Base-by-base conservation (phyloP, 1,139 yeast genomes). In the Scheffersomyces parashehatae region DNA sequence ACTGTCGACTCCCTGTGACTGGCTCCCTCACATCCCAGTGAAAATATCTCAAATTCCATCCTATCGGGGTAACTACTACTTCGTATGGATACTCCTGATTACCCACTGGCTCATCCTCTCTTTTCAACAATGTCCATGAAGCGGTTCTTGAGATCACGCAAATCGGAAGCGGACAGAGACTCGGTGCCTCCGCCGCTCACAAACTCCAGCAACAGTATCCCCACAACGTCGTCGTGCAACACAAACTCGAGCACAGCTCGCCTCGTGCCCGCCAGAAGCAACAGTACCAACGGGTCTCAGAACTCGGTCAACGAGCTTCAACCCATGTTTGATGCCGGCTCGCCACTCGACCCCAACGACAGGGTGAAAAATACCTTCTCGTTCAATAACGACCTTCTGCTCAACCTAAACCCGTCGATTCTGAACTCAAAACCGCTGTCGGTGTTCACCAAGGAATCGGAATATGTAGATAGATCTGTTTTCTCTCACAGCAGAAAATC, bases 331-430 rank as follows among this genome's bases (percentile, higher is more conserved):
- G 62, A 48, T 11, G 36, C 47, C 2, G 26, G 11, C 29, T 14
- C 15, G 8, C 4, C 35, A 35, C 26, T 31, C 33, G 26, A 24
- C 28, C 38, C 47, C 41, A 50, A 40, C 13, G 32, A 11, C 38
- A 39, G 34, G 39, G 51, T 15, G 29, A 37, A 30, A 3, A 35
- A 30, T 39, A 43, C 48, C 26, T 48, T 53, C 41, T 45, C 44
- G 29, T 60, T 68, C 43, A 55, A 54, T 38, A 66, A 66, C 48
- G 75, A 73, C 49, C 56, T 62, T 12, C 53, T 50, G 40, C 60
- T 73, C 43, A 70, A 70, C 50, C 49, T 70, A 37, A 72, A 71
- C 49, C 79, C 79, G 9, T 60, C 68, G 5, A 70, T 73, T 37
- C 63, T 59, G 61, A 55, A 55, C 37, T 46, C 52, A 16, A 54